Evolutionary conservation across 768 basidiomycete species (phyloP).

Genomic region (Mycena galericulata): DNA sequence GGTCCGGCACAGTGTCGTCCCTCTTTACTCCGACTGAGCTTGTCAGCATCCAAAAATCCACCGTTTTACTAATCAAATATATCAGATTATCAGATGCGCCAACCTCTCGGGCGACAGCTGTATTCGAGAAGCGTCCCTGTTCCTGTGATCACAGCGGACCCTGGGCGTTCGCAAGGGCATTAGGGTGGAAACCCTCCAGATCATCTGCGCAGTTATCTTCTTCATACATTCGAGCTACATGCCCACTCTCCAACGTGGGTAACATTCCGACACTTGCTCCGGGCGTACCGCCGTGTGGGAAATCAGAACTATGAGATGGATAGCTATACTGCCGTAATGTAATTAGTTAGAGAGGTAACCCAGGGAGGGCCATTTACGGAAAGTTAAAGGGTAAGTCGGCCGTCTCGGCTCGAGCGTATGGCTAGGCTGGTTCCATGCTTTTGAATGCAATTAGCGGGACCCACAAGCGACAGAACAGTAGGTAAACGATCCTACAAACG

Average conservation of each 20-base stretch:
- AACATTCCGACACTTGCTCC: neutral
- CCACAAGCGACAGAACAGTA: no score
- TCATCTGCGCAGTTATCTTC: neutral
- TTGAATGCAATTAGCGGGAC: neutral
- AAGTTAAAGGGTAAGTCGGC: neutral
- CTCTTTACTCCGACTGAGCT: neutral
- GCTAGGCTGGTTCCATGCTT: neutral
- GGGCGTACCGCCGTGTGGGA: neutral
- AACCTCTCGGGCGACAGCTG: neutral
- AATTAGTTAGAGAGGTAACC: no score
- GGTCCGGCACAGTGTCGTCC: neutral
- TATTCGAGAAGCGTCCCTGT: neutral
- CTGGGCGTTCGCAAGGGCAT: no score
- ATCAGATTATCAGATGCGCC: conserved; percentile 20
- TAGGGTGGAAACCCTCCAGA: neutral
- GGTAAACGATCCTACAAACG: no score
- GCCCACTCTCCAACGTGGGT: neutral
- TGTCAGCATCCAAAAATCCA: neutral
- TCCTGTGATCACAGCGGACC: no score
- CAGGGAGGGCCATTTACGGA: neutral
- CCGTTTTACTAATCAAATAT: neutral
- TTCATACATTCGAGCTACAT: neutral
- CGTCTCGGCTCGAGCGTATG: neutral
- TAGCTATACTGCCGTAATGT: neutral
- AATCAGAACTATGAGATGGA: neutral